Conservation (phyloP, 345 rosid species). For the Orychophragmus violaceus region DNA sequence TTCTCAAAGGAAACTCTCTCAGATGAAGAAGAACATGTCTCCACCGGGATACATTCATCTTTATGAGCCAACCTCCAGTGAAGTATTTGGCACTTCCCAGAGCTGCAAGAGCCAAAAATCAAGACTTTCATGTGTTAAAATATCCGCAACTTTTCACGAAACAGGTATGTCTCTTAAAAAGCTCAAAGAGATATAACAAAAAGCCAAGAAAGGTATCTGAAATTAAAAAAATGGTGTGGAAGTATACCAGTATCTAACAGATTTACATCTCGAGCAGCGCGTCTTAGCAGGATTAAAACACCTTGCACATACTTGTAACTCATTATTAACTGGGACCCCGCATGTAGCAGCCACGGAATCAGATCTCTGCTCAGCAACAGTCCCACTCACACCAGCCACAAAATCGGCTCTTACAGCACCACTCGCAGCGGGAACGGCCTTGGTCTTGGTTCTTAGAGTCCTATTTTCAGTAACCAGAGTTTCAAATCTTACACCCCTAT, state of each 20-base stretch:
- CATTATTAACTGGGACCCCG: slow-evolving; percentile 43
- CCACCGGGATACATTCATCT: slow-evolving; percentile 55
- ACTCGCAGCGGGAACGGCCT: not conserved
- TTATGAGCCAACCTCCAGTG: slow-evolving; percentile 88
- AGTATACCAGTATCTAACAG: slow-evolving; percentile 73
- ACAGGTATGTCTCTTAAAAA: not conserved
- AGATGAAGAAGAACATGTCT: slow-evolving; percentile 40
- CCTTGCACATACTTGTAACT: slow-evolving; percentile 56
- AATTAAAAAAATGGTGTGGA: slow-evolving; percentile 6
- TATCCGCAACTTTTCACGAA: not conserved
- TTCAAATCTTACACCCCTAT: slow-evolving; percentile 23
- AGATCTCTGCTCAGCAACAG: slow-evolving; percentile 3
- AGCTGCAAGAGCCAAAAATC: slow-evolving; percentile 42
- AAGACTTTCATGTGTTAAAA: not conserved
- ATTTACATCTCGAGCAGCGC: slow-evolving; percentile 86
- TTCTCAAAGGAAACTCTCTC: slow-evolving; percentile 35
- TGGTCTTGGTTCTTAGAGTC: slow-evolving; percentile 7
- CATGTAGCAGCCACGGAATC: slow-evolving; percentile 32
- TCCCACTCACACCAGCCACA: slow-evolving; percentile 18
- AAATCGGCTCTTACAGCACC: slow-evolving; percentile 9
- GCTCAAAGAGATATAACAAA: not conserved
- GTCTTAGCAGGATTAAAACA: slow-evolving; percentile 70
- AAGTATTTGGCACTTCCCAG: slow-evolving; percentile 89
- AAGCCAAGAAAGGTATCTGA: not conserved
- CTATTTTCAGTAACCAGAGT: slow-evolving; percentile 14